phyloP scores from a whole-genome alignment of 768 basidiomycete genomes.

The Antrodiella citrinella region DNA sequence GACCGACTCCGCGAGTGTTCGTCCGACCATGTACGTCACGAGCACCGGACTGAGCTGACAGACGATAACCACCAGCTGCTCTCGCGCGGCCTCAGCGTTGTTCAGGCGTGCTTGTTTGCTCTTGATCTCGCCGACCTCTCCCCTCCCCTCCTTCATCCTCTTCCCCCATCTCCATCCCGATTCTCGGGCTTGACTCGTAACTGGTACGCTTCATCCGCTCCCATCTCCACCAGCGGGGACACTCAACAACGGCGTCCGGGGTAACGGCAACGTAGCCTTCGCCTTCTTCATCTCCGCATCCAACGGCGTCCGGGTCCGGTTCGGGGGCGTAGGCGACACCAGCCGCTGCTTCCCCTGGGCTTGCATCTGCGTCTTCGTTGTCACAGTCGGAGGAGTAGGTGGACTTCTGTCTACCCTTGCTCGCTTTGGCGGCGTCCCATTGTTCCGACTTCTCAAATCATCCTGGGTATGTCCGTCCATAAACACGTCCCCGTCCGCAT shows the following conservation, averaged over 20 bases:
- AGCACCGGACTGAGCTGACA: too few relatives aligned
- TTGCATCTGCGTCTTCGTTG: not conserved
- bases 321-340: not conserved
- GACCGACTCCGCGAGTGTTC: too few relatives aligned
- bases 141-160: too few relatives aligned
- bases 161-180: too few relatives aligned
- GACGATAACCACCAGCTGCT: too few relatives aligned
- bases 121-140: too few relatives aligned
- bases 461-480: not conserved
- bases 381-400: not conserved
- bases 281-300: too few relatives aligned
- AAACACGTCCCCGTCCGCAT: conserved; percentile 13
- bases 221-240: not conserved
- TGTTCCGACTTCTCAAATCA: conserved; percentile 2
- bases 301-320: conserved; percentile 1
- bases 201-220: too few relatives aligned
- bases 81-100: too few relatives aligned
- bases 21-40: too few relatives aligned
- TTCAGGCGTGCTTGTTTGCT: too few relatives aligned
- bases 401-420: conserved; percentile 17
- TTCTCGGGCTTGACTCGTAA: too few relatives aligned
- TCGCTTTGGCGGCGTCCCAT: conserved; percentile 35
- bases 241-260: not conserved
- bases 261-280: not conserved
- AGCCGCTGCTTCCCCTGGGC: not conserved